Conservation (phyloP, 257 asterid species). For the Sherardia arvensis region DNA sequence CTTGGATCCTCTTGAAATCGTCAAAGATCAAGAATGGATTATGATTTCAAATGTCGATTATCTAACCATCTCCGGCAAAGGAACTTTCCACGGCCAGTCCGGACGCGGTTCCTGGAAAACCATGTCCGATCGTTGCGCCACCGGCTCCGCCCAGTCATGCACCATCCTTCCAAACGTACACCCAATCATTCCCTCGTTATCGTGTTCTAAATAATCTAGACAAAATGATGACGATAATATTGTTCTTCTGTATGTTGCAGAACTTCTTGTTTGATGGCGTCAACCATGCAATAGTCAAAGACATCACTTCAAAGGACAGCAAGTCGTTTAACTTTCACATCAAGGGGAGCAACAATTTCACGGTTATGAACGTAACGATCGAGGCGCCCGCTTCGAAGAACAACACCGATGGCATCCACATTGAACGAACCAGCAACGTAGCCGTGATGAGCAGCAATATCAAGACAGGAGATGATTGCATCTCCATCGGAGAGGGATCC, state of each 20-base stretch:
- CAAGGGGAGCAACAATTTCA: background rate
- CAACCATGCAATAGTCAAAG: background rate
- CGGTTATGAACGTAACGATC: background rate
- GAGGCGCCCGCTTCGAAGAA: conserved; percentile 12
- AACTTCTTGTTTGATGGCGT: conserved; percentile 12
- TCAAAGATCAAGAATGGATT: conserved; percentile 28
- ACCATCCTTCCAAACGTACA: conserved; percentile 23
- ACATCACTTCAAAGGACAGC: conserved; percentile 11
- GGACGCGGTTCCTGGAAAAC: conserved; percentile 32
- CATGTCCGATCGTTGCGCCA: conserved; percentile 24
- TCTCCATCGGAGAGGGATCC: conserved; percentile 21
- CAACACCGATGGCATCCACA: conserved; percentile 26
- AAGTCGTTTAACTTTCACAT: conserved; percentile 6
- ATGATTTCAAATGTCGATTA: conserved; percentile 25
- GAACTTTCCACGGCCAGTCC: conserved; percentile 43
- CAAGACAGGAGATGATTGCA: conserved; percentile 24
- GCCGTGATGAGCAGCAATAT: background rate
- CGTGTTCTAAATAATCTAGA: too few species aligned
- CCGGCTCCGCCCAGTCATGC: conserved; percentile 16
- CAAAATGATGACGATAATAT: too few species aligned
- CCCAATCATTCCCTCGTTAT: background rate
- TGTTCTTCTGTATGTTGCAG: conserved; percentile 15
- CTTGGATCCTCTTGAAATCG: conserved; percentile 13
- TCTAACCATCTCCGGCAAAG: conserved; percentile 38
- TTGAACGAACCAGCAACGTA: conserved; percentile 6